A percentile compares a stretch with the other conserved stretches of the same genome.
Conservation (phyloP, 805 yeast species). For the Kuraishia capsulata region DNA sequence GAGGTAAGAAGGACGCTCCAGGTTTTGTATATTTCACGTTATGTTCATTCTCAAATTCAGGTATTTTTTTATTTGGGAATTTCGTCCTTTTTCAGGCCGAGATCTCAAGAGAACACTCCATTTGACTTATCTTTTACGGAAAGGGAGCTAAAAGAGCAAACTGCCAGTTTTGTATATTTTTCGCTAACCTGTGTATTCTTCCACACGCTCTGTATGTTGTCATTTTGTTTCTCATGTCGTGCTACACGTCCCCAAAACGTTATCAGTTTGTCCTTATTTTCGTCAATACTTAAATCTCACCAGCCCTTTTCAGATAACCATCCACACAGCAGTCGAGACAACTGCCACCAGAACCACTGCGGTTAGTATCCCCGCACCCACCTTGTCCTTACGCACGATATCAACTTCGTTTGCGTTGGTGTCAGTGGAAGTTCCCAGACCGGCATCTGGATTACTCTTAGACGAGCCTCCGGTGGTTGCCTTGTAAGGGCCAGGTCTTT, state of each 20-base stretch:
- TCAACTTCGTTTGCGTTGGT: conserved; percentile 25
- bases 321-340: conserved; percentile 70
- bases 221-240: too few species aligned
- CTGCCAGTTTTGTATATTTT: too few species aligned
- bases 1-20: background rate
- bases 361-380: conserved; percentile 87
- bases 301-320: conserved; percentile 28
- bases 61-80: background rate
- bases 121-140: too few species aligned
- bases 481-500: conserved; percentile 45
- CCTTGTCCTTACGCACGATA: conserved; percentile 58
- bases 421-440: conserved; percentile 28
- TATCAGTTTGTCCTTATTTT: too few species aligned
- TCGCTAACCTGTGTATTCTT: too few species aligned
- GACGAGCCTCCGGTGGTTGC: conserved; percentile 18
- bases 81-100: background rate
- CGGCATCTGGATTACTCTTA: conserved; percentile 53
- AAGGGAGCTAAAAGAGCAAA: too few species aligned
- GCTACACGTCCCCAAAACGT: too few species aligned
- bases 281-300: background rate
- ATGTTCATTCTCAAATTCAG: too few species aligned
- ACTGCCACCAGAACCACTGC: conserved; percentile 57
- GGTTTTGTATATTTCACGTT: too few species aligned
- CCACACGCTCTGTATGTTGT: too few species aligned
- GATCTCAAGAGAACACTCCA: background rate